phyloP scores from a whole-genome alignment of 2,329 filamentous ascomycete genomes.

The Beauveria bassiana region DNA sequence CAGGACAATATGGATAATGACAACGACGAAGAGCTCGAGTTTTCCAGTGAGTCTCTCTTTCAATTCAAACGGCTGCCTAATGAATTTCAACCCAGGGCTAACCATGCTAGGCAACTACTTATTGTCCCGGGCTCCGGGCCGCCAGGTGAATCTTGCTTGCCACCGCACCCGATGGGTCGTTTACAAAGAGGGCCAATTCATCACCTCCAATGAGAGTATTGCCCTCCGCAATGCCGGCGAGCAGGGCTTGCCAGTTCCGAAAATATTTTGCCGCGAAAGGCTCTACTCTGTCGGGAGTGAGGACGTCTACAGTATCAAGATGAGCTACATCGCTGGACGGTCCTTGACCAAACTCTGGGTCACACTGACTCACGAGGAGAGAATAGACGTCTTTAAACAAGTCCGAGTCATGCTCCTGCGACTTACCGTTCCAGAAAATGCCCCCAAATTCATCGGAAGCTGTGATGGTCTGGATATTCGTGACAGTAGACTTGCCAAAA shows the following conservation, averaged over 20 bases:
- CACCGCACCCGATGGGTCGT: constrained; percentile 7
- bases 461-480: constrained; percentile 14
- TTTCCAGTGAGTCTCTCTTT: not conserved
- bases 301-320: constrained; percentile 5
- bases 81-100: not conserved
- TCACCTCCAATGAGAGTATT: constrained; percentile 2
- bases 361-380: constrained; percentile 4
- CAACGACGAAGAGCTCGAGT: not conserved
- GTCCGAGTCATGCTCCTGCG: constrained; percentile 5
- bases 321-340: constrained; percentile 8
- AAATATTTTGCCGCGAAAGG: constrained; percentile 5
- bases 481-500: constrained; percentile 10
- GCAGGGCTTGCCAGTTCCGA: constrained; percentile 3
- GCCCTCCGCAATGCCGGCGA: constrained; percentile 1
- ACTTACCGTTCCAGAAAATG: not conserved
- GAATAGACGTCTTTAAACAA: constrained; percentile 1
- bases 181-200: constrained; percentile 3
- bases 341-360: constrained; percentile 1
- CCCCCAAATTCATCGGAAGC: not conserved
- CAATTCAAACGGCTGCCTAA: not conserved
- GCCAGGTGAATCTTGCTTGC: constrained; percentile 2
- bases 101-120: not conserved
- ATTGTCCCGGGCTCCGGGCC: constrained; percentile 2
- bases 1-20: constrained; percentile 4
- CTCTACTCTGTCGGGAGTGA: not conserved